Conservation (phyloP, 352 stramenopile species). For the Lagenidium giganteum region DNA sequence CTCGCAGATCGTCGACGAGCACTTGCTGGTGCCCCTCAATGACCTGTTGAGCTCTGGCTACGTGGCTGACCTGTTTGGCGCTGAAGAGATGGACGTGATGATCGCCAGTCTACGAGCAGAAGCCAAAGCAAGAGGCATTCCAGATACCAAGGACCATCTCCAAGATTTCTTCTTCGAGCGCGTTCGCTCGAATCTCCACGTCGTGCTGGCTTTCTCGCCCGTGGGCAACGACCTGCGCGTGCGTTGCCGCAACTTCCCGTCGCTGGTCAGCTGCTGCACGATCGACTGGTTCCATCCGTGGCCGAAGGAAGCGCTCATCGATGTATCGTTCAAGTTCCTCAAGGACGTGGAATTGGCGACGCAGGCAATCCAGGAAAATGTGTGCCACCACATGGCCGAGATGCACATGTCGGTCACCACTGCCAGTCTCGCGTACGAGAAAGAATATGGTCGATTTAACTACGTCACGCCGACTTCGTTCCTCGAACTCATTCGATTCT, state of each 20-base stretch:
- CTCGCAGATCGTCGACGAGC: slow-evolving; percentile 80
- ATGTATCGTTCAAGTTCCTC: slow-evolving; percentile 84
- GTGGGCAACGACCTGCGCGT: slow-evolving; percentile 70
- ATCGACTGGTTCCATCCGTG: slow-evolving; percentile 92
- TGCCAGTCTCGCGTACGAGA: slow-evolving; percentile 72
- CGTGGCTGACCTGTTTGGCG: slow-evolving; percentile 80
- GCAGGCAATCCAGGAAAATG: slow-evolving; percentile 83
- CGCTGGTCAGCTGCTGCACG: slow-evolving; percentile 59
- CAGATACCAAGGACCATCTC: slow-evolving; percentile 88
- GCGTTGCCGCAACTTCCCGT: slow-evolving; percentile 77
- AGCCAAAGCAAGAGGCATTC: slow-evolving; percentile 81
- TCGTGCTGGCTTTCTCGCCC: slow-evolving; percentile 84
- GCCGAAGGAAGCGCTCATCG: slow-evolving; percentile 84
- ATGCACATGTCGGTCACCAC: slow-evolving; percentile 86
- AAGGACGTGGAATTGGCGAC: slow-evolving; percentile 63
- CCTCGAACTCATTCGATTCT: slow-evolving; percentile 91
- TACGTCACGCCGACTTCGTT: slow-evolving; percentile 93
- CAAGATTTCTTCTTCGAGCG: slow-evolving; percentile 88
- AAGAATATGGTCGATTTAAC: slow-evolving; percentile 76
- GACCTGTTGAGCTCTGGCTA: slow-evolving; percentile 76
- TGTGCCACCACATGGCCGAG: slow-evolving; percentile 91
- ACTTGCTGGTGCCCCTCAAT: slow-evolving; percentile 85
- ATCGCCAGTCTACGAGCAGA: slow-evolving; percentile 60
- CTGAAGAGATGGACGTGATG: slow-evolving; percentile 89
- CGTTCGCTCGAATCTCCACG: slow-evolving; percentile 82